phyloP scores from a whole-genome alignment of 768 basidiomycete genomes.

The Panaeolus cyanescens region DNA sequence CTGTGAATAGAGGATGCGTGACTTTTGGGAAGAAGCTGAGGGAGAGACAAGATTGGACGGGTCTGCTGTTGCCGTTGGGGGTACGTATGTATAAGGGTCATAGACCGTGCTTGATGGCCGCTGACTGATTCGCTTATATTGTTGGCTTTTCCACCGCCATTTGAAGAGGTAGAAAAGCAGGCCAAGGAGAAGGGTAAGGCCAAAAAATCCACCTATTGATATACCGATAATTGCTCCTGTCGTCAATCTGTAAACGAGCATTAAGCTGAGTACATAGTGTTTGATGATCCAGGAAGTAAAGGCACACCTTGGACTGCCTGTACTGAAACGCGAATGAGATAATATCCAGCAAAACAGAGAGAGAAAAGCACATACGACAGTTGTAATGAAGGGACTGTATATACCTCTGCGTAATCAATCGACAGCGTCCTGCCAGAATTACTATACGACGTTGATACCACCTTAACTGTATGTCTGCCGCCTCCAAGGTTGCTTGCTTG shows the following conservation, averaged over 20 bases:
- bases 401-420: slow-evolving; percentile 24
- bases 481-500: slow-evolving; percentile 25
- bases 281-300: not conserved
- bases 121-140: not conserved
- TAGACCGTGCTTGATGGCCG: not conserved
- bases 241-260: not conserved
- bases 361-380: slow-evolving; percentile 12
- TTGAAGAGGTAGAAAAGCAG: not conserved
- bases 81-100: not conserved
- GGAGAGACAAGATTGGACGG: not conserved
- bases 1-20: not conserved
- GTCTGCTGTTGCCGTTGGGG: not conserved
- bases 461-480: slow-evolving; percentile 31
- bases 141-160: not conserved
- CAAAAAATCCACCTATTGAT: not conserved
- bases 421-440: slow-evolving; percentile 18
- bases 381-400: slow-evolving; percentile 16
- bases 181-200: not conserved
- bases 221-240: slow-evolving; percentile 6
- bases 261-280: not conserved
- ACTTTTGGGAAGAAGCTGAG: not conserved
- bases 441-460: slow-evolving; percentile 12
- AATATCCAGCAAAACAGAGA: not conserved
- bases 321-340: not conserved
- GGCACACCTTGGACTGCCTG: not conserved